phyloP scores from a whole-genome alignment of 2,329 filamentous ascomycete genomes.

The Fusarium sp. region DNA sequence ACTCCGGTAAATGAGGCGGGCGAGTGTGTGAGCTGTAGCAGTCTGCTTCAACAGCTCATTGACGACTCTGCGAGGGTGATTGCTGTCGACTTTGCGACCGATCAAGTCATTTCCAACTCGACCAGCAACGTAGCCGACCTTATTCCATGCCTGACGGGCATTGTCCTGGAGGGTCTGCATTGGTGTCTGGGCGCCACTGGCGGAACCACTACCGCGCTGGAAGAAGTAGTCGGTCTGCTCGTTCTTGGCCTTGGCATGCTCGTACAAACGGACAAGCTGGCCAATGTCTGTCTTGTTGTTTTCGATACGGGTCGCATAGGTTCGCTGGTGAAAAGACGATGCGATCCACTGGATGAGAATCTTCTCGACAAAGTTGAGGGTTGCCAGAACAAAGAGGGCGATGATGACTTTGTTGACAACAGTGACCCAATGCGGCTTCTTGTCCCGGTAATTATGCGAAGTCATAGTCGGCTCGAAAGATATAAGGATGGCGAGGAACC shows the following conservation, averaged over 20 bases:
- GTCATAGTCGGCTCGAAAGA: conserved; percentile 86
- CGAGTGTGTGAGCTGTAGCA: conserved; percentile 79
- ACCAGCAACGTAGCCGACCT: conserved; percentile 84
- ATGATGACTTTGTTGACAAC: conserved; percentile 87
- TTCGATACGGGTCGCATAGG: conserved; percentile 89
- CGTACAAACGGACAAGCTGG: conserved; percentile 62
- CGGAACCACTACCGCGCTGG: conserved; percentile 52
- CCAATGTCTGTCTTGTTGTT: conserved; percentile 90
- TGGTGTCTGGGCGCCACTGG: conserved; percentile 75
- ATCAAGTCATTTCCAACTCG: conserved; percentile 92
- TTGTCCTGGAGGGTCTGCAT: conserved; percentile 75
- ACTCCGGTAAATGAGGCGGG: conserved; percentile 86
- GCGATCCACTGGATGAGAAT: conserved; percentile 95
- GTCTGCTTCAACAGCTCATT: conserved; percentile 77
- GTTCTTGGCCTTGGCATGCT: conserved; percentile 80
- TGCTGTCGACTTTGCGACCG: conserved; percentile 73
- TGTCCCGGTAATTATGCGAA: conserved; percentile 51
- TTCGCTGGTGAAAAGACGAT: conserved; percentile 88
- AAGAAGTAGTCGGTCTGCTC: conserved; percentile 61
- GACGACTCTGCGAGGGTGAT: conserved; percentile 84
- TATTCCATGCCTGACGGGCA: conserved; percentile 76
- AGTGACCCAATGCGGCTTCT: conserved; percentile 72
- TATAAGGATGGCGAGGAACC: conserved; percentile 85
- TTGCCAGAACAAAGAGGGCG: conserved; percentile 78
- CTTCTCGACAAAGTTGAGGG: conserved; percentile 88